A percentile compares a stretch with the other conserved stretches of the same genome.
Evolutionary conservation across 495 filamentous ascomycete genomes (phyloP).

Genomic region (Glutinoglossum americanum): DNA sequence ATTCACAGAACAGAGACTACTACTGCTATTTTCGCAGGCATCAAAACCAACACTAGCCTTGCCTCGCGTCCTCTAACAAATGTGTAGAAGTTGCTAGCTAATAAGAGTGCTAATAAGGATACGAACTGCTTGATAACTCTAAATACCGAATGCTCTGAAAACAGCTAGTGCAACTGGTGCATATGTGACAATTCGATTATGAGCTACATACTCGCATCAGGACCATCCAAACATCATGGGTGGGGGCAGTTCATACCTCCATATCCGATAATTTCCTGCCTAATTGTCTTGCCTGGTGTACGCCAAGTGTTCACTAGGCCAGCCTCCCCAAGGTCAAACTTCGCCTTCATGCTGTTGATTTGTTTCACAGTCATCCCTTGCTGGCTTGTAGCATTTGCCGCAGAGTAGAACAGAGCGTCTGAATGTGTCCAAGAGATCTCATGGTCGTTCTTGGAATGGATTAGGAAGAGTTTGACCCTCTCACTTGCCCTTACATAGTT

Average conservation of each 20-base stretch:
- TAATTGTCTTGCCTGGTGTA: neutral
- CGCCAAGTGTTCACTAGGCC: conserved; percentile 1
- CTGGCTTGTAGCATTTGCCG: conserved; percentile 27
- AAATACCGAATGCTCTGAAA: conserved; percentile 36
- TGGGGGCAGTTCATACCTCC: conserved; percentile 26
- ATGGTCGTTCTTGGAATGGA: conserved; percentile 54
- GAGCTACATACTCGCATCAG: conserved; percentile 19
- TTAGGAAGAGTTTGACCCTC: conserved; percentile 40
- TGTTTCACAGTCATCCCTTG: conserved; percentile 17
- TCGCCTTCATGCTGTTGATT: conserved; percentile 19
- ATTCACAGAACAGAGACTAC: too few species aligned
- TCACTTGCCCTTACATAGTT: conserved; percentile 19
- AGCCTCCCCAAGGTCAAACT: conserved; percentile 1
- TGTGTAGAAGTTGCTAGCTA: neutral
- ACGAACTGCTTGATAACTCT: neutral
- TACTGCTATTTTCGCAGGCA: too few species aligned
- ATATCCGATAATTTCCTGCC: conserved; percentile 28
- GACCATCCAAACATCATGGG: neutral
- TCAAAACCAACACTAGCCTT: too few species aligned
- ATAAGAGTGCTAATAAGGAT: too few species aligned
- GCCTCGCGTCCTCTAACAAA: too few species aligned
- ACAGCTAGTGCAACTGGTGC: conserved; percentile 36
- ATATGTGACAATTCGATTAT: conserved; percentile 32
- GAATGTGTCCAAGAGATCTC: conserved; percentile 50
- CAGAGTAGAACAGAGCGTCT: conserved; percentile 30